Conservation (phyloP, 1,139 yeast genomes). For the Yamadazyma siamensis region DNA sequence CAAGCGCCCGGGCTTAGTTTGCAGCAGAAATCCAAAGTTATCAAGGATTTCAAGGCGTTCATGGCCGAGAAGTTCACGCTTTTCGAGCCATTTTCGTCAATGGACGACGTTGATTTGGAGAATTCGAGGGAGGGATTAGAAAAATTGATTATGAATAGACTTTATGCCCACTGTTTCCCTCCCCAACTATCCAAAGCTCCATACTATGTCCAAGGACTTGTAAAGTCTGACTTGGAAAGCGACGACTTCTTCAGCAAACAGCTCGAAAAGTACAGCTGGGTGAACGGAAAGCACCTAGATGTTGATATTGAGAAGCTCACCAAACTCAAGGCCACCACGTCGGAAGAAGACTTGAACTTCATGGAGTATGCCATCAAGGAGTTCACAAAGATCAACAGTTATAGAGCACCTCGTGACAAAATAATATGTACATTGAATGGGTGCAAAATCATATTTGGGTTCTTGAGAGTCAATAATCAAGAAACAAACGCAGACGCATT, state of each 20-base stretch:
- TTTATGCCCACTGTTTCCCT: slow-evolving; percentile 76
- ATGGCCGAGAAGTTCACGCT: slow-evolving; percentile 61
- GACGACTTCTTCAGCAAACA: slow-evolving; percentile 60
- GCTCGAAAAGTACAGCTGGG: slow-evolving; percentile 67
- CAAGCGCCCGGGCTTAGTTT: slow-evolving; percentile 63
- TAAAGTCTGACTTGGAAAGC: slow-evolving; percentile 51
- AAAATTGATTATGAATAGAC: slow-evolving; percentile 83
- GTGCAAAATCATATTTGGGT: slow-evolving; percentile 88
- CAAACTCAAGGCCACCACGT: slow-evolving; percentile 14
- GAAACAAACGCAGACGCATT: slow-evolving; percentile 91
- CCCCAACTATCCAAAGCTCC: slow-evolving; percentile 56
- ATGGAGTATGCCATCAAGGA: slow-evolving; percentile 69
- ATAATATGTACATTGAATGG: slow-evolving; percentile 87
- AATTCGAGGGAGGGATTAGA: slow-evolving; percentile 91
- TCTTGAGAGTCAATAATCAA: slow-evolving; percentile 65
- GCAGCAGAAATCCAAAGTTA: slow-evolving; percentile 72
- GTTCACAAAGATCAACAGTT: slow-evolving; percentile 71
- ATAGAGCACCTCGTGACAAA: slow-evolving; percentile 92
- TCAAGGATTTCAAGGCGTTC: slow-evolving; percentile 70
- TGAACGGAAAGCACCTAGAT: slow-evolving; percentile 78
- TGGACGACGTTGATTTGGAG: slow-evolving; percentile 55
- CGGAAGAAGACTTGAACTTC: slow-evolving; percentile 46
- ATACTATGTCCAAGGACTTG: slow-evolving; percentile 14
- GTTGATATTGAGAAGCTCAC: slow-evolving; percentile 45
- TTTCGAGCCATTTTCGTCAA: slow-evolving; percentile 71